phyloP scores from a whole-genome alignment of 306 rosid genomes.

The Amphicarpaea edgeworthii region DNA sequence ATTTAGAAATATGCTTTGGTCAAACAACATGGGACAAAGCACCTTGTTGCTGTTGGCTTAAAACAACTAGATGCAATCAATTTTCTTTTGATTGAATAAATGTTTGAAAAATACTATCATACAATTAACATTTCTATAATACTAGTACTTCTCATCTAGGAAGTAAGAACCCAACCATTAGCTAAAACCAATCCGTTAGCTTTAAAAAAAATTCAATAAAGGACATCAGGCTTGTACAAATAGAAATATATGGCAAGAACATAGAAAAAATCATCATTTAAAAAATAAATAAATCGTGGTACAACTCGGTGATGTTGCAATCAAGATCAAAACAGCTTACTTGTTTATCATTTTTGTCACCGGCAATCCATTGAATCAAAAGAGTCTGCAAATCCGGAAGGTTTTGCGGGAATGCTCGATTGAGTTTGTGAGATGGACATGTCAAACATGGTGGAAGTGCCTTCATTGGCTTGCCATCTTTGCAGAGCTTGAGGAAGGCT shows the following conservation, averaged over 20 bases:
- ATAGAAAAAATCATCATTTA: slow-evolving; percentile 33
- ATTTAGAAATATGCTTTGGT: slow-evolving; percentile 2
- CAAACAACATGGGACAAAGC: not conserved
- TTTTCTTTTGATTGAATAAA: slow-evolving; percentile 28
- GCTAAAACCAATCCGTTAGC: slow-evolving; percentile 45
- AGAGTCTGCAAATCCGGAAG: slow-evolving; percentile 78
- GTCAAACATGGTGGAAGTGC: slow-evolving; percentile 79
- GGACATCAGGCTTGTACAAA: slow-evolving; percentile 49
- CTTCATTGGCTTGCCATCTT: slow-evolving; percentile 93
- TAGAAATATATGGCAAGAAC: slow-evolving; percentile 48
- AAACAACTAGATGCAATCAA: slow-evolving; percentile 43
- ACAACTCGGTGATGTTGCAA: slow-evolving; percentile 38
- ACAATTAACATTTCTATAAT: slow-evolving; percentile 55
- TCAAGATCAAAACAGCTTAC: slow-evolving; percentile 46
- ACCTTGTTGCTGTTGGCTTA: too few species aligned
- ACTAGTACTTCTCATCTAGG: slow-evolving; percentile 35
- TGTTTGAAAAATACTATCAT: slow-evolving; percentile 52
- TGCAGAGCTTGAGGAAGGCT: slow-evolving; percentile 82
- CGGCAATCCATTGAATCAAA: slow-evolving; percentile 79
- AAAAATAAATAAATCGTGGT: slow-evolving; percentile 44
- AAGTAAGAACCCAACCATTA: slow-evolving; percentile 42
- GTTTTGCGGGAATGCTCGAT: slow-evolving; percentile 84
- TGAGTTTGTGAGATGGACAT: slow-evolving; percentile 69
- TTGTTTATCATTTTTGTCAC: slow-evolving; percentile 39
- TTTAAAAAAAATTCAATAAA: slow-evolving; percentile 44